Evolutionary conservation across 257 asterid genomes (phyloP), one percentile per base, ranked within the genome.

Genomic region (Salvia splendens): DNA sequence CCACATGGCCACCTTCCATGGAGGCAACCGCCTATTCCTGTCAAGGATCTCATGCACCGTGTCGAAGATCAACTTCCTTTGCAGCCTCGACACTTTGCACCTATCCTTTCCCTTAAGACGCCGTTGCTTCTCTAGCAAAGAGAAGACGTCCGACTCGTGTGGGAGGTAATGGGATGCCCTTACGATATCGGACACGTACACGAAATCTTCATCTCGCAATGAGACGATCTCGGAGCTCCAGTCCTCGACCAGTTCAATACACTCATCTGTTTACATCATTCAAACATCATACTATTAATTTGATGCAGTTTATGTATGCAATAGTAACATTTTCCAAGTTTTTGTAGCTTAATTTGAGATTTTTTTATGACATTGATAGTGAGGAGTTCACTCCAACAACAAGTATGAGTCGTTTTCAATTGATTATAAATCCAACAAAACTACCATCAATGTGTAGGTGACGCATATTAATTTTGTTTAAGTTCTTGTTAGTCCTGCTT

Each of bases 121-220:
- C 5, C 81, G 97, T 63, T 88, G 95, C 81, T 86, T 90, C 78
- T 93, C 99, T 12, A 93, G 82, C 46, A 83, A 38, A 43, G 67
- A 35, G 71, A 93, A 93, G 12, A 83, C 66, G 43, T 88, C 89
- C 7, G 91, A 76, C 38, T 84, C 91, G 20, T 79, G 83, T 0
- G 87, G 85, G 28, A 86, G 73, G 69, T 81, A 81, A 61, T 63
- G 78, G 15, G 80, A 81, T 40, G 95, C 96, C 73, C 87, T 73
- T 17, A 93, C 71, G 48, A 93, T 77, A 36, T 88, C 95, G 0
- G 89, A 79, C 43, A 93, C 72, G 84, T 93, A 93, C 0, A 73
- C 65, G 35, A 85, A 78, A 70, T 90, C 95, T 12, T 55, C 8
- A 58, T 87, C 95, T 60, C 81, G 79, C 3, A 80, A 60, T 8